Base-by-base conservation (phyloP, 129 eudicot species). In the Glebionis coronaria region DNA sequence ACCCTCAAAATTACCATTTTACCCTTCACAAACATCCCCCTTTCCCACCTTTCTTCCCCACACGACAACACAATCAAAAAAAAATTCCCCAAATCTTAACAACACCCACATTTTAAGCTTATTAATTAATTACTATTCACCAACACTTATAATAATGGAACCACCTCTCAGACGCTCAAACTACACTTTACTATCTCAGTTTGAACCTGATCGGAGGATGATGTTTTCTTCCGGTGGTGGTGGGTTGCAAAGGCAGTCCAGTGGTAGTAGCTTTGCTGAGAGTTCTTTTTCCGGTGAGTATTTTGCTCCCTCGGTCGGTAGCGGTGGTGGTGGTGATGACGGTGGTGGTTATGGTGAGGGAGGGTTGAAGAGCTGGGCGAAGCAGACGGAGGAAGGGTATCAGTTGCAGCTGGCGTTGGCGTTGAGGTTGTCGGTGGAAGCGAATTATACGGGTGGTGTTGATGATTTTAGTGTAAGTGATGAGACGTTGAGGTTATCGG, bases 381-480 rank as follows among this genome's bases (percentile, higher is more conserved):
- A 86, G 69, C 98, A 88, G 75, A 88, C 92, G 68, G 98, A 88
- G 80, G 98, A 93, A 80, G 82, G 96, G 61, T 93, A 93, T 63
- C 96, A 86, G 56, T 68, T 93, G 78, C 98, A 93, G 79, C 57
- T 88, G 72, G 96, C 96, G 3, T 70, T 93, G 83, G 98, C 98
- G 57, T 73, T 93, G 42, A 80, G 98, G 53, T 82, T 93, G 0
- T 88, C 98, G 2, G 61, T 87, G 0, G 98, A 88, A 61, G 98
- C 98, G 2, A 35, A n/a, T n/a, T n/a, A 35, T 65, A 73, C 92
- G 0, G 74, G 92, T 64, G 74, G 92, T 64, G 87, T 88, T 15
- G 88, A 93, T 75, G 95, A 93, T 69, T 92, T 92, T 21, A 82
- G 82, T 84, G 85, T 80, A 63, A 70, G 56, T 5, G 95, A 84